Base-by-base conservation (phyloP, 78 protist genomes). In the Dictyostelium purpureum region DNA sequence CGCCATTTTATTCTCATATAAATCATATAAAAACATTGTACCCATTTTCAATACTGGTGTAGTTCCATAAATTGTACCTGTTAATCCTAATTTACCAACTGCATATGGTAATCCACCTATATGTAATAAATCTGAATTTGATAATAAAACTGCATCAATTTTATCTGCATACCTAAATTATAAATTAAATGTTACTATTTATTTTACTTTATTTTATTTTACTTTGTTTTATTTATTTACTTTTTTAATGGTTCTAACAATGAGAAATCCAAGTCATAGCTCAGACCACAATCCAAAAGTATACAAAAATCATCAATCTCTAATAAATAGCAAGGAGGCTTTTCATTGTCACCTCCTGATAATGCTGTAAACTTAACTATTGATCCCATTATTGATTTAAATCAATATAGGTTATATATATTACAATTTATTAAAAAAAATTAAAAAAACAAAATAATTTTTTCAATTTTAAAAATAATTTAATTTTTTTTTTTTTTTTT, bases 201-300 rank as follows among this genome's bases (percentile, higher is more conserved):
- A 28, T 24, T 43, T 5, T 66, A 40, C 45, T 4, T 24, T 14
- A 54, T n/a, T 56, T 26, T n/a, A n/a, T 18, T 7, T 54, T 21
- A 19, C 19, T 21, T 19, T 0, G 11, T 24, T 26, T 0, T 9
- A 9, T 65, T 4, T 45, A 77, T 74, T 4, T 26, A 54, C 94
- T 47, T 19, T 56, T 49, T 57, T 42, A 96, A 79, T 21, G 82
- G 85, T 40, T 77, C 74, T 52, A 97, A 56, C 54, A 77, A n/a
- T 19, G 69, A 28, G 12, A 33, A 31, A 74, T 96, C 95, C 35
- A 96, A 87, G 26, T 6, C 31, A 24, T 79, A 90, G 69, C 61
- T 63, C 98, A 98, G 89, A n/a, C 99, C 99, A 73, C 99, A 97
- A 90, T 98, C 99, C 51, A 98, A 91, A 49, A 98, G 67, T 69